Base-by-base conservation (phyloP, 495 filamentous ascomycete genomes). In the Tuber magnatum region DNA sequence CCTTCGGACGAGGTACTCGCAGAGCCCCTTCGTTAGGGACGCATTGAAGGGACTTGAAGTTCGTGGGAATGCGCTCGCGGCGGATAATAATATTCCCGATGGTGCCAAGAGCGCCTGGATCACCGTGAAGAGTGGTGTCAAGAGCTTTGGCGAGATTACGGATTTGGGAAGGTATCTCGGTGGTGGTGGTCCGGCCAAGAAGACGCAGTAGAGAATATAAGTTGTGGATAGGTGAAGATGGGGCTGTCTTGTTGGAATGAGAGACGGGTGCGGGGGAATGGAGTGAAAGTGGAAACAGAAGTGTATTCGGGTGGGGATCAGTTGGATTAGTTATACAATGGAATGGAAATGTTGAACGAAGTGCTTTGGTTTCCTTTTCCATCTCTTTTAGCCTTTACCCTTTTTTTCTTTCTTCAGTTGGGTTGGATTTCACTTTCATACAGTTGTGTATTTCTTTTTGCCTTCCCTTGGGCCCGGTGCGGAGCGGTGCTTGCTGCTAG, bases 1-100 rank as follows among this genome's bases (percentile, higher is more conserved):
- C 89, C 90, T 98, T 83, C 92, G 95, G 72, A 91, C 93, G 48
- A 89, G 95, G 79, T 94, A 91, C 84, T 87, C 92, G 74, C 96
- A 98, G 88, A 97, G 94, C 87, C 88, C 84, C 72, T 97, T 98
- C 81, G 92, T 98, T 41, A 92, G 94, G 85, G 88, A 89, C 78
- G 91, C 93, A 56, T 89, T 98, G 79, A 85, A 86, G 74, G 87
- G 91, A 74, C 83, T 94, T 72, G 90, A 89, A 77, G 89, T 90
- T 39, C 89, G 93, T 74, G 87, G 92, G 69, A 94, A 99, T 85
- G 89, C 91, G 71, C 84, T 93, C 24, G 86, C 96, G 68, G 92
- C 92, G 72, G 92, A 93, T 83, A 92, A 97, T 86, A 91, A 89
- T 83, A 93, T 91, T 65, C 95, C 96, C 1, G 94, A 95, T 6